Conservation (phyloP, 305 asterid species). For the Plantago coronopus region DNA sequence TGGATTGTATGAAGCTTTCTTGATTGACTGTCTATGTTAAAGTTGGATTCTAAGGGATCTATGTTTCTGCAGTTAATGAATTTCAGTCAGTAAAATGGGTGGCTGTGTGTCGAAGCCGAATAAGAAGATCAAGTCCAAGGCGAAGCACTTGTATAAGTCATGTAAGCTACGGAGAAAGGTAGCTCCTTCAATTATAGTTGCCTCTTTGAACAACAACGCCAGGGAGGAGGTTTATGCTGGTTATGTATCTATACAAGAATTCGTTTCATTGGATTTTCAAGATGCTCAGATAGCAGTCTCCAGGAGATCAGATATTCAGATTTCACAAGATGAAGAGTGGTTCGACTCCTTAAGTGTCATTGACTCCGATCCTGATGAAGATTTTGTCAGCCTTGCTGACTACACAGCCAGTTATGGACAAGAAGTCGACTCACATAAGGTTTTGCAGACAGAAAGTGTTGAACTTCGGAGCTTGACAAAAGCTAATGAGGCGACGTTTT, state of each 20-base stretch:
- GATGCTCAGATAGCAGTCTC: neutral
- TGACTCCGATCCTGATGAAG: conserved; percentile 85
- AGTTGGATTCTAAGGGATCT: conserved; percentile 6
- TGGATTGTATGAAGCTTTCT: neutral
- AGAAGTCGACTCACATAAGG: conserved; percentile 14
- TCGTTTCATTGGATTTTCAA: conserved; percentile 26
- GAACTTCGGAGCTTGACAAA: too few relatives aligned
- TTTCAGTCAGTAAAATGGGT: conserved; percentile 51
- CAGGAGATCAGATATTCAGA: conserved; percentile 18
- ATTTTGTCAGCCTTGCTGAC: conserved; percentile 47
- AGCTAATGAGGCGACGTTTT: too few relatives aligned
- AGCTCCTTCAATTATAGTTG: conserved; percentile 49
- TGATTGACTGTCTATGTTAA: conserved; percentile 3
- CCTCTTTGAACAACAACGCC: conserved; percentile 38
- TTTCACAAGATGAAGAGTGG: conserved; percentile 71
- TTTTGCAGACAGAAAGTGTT: neutral
- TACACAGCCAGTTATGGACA: neutral
- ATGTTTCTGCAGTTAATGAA: conserved; percentile 24
- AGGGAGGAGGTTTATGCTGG: conserved; percentile 20
- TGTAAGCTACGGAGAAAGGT: conserved; percentile 52
- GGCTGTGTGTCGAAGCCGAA: conserved; percentile 73
- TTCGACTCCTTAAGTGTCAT: conserved; percentile 66
- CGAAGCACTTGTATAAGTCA: conserved; percentile 41
- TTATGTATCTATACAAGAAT: conserved; percentile 31
- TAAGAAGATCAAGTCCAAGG: conserved; percentile 51